Evolutionary conservation across 179 eudicot species (phyloP), one percentile per base, ranked within the genome.

Genomic region (Patellifolia procumbens): DNA sequence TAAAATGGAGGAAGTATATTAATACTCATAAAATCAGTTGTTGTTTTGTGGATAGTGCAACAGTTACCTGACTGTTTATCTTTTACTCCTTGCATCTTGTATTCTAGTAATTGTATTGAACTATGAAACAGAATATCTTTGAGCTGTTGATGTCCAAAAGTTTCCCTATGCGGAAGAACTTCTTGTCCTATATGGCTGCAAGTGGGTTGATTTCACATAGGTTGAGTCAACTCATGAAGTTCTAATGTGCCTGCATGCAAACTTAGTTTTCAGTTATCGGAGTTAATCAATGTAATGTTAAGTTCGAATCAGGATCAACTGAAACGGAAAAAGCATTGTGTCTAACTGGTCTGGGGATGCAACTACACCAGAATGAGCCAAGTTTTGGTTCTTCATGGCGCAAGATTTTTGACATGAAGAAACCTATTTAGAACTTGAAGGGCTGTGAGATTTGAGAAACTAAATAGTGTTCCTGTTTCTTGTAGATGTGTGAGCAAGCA

Each of bases 401-500:
- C 13, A 39, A 0, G 8, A 39, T 39, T 39, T 39, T 39, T 39
- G 8, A 34, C 60, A 31, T 34, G 20, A 31, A 39, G 48, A 32
- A 59, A 22, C 48, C 7, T 45, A 32, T 22, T 6, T 43, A 53
- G 29, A 19, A 39, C 37, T 45, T 45, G 32, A 8, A 16, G 26
- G 59, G 3, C 5, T 52, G 16, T 62, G 52, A 37, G 52, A 43
- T 51, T 28, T 65, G 62, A 64, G 70, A 51, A 34, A 20, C 32
- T 31, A 16, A 48, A n/a, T 39, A 7, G 17, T 73, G 16, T 28
- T 68, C 70, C 46, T 58, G 56, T 62, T 60, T 29, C 51, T 62
- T 81, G 78, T 81, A 96, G 99, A 93, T 96, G 92, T 96, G 99
- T 82, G 99, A 93, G 79, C 90, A 88, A 85, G 99, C 99, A 73